Percentiles rank a stretch among this genome's conserved stretches.
phyloP scores from a whole-genome alignment of 1,284 basidiomycete genomes.

The Melampsora americana region DNA sequence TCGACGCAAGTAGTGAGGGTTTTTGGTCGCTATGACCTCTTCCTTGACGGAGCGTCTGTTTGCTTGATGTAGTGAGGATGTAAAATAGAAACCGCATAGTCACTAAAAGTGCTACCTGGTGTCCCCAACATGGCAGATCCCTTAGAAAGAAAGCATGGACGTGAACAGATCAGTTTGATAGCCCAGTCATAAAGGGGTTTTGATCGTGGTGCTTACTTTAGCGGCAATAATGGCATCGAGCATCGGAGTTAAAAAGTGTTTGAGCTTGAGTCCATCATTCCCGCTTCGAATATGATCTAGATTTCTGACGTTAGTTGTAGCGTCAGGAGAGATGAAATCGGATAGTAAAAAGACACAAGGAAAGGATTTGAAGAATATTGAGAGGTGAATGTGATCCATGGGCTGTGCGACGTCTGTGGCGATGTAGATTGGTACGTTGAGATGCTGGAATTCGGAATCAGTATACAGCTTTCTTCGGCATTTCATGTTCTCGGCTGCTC shows the following conservation, averaged over 20 bases:
- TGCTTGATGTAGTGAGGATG: slow-evolving; percentile 60
- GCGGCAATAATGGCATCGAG: slow-evolving; percentile 68
- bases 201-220: slow-evolving; percentile 62
- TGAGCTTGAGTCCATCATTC: slow-evolving; percentile 61
- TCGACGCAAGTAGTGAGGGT: too few species aligned
- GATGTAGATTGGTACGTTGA: slow-evolving; percentile 67
- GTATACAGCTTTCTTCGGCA: slow-evolving; percentile 48
- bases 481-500: slow-evolving; percentile 46
- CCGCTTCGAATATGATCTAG: slow-evolving; percentile 53
- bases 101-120: slow-evolving; percentile 62
- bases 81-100: slow-evolving; percentile 65
- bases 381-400: slow-evolving; percentile 58
- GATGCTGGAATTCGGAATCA: slow-evolving; percentile 52
- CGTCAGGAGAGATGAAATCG: slow-evolving; percentile 58
- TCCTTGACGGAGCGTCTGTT: neutral
- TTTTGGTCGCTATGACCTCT: too few species aligned
- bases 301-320: slow-evolving; percentile 6
- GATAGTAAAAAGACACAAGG: slow-evolving; percentile 67
- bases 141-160: slow-evolving; percentile 56
- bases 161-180: neutral
- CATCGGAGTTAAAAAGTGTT: slow-evolving; percentile 62
- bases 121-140: slow-evolving; percentile 25
- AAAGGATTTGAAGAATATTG: slow-evolving; percentile 62
- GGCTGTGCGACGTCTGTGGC: slow-evolving; percentile 63
- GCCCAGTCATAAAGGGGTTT: slow-evolving; percentile 58